Conservation (phyloP, 805 yeast genomes). For the Saccharomycopsis amapae region DNA sequence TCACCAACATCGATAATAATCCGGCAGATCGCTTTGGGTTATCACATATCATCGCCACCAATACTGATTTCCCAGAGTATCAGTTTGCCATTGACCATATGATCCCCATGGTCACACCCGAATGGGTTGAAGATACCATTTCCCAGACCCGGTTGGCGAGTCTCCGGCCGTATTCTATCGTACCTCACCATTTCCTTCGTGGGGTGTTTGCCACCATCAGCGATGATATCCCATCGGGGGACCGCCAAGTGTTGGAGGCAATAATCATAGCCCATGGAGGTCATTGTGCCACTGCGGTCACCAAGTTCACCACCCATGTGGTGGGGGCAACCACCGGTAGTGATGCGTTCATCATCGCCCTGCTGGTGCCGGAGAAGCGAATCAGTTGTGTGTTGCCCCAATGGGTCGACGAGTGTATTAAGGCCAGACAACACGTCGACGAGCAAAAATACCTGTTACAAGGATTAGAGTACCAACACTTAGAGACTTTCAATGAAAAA, state of each 20-base stretch:
- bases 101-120: slow-evolving; percentile 58
- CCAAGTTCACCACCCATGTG: slow-evolving; percentile 73
- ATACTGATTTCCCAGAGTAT: slow-evolving; percentile 47
- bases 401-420: slow-evolving; percentile 73
- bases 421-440: slow-evolving; percentile 40
- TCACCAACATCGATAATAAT: too few relatives aligned
- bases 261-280: slow-evolving; percentile 58
- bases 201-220: slow-evolving; percentile 56
- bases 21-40: too few relatives aligned
- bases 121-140: slow-evolving; percentile 52
- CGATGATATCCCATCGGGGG: slow-evolving; percentile 48
- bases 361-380: slow-evolving; percentile 32
- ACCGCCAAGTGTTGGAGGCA: slow-evolving; percentile 61
- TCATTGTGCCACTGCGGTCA: slow-evolving; percentile 56
- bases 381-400: slow-evolving; percentile 65
- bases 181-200: slow-evolving; percentile 57
- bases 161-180: slow-evolving; percentile 61
- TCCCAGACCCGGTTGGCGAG: slow-evolving; percentile 37
- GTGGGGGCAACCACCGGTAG: slow-evolving; percentile 47
- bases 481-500: slow-evolving; percentile 6
- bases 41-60: slow-evolving; percentile 47
- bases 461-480: slow-evolving; percentile 25
- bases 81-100: slow-evolving; percentile 40
- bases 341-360: slow-evolving; percentile 53
- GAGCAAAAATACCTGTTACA: slow-evolving; percentile 49